Evolutionary conservation across 2,329 filamentous ascomycete species (phyloP), one percentile per base, ranked within the genome.

Genomic region (Saccharata proteae): DNA sequence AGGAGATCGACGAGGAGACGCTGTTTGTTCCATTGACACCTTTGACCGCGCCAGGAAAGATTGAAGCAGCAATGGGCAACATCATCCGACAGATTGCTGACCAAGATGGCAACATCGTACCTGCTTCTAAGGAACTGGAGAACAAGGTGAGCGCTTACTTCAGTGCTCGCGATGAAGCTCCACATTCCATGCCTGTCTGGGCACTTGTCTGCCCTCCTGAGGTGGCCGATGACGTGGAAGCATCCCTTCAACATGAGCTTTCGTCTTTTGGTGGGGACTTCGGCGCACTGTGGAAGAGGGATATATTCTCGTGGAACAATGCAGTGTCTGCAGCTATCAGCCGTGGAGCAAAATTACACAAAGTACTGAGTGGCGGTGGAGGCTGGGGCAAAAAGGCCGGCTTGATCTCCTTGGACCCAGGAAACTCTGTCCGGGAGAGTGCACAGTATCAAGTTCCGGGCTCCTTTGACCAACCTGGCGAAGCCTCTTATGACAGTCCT

Each of bases 381-480:
- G 83, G 83, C 13, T 92, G 83, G 83, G 83, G 83, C 11, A 63
- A 70, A 34, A 90, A 88, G 51, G 74, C 79, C 44, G 83, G 83
- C 1, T 59, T 92, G 1, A 59, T 92, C 3, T 83, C 82, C 5
- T 64, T 92, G 4, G 82, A 90, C 46, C 80, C 83, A 58, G 43
- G 29, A 51, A 49, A 35, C 25, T 48, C 42, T 6, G 35, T 20
- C 26, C 6, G 10, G 24, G n/a, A 15, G 10, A n/a, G 6, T 2
- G 17, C 3, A 5, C 8, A 17, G 3, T 6, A 27, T n/a, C 12
- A 27, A 16, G 16, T 25, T 25, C n/a, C 13, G 10, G n/a, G n/a
- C n/a, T n/a, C n/a, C n/a, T 25, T 15, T 13, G 23, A 13, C 11
- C 4, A 3, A 5, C 9, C 10, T 4, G 23, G 6, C 6, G 21